Percentiles rank a stretch among this genome's conserved stretches.
Evolutionary conservation across 139 green algal genomes (phyloP).

Genomic region (Diplosphaera chodatii): DNA sequence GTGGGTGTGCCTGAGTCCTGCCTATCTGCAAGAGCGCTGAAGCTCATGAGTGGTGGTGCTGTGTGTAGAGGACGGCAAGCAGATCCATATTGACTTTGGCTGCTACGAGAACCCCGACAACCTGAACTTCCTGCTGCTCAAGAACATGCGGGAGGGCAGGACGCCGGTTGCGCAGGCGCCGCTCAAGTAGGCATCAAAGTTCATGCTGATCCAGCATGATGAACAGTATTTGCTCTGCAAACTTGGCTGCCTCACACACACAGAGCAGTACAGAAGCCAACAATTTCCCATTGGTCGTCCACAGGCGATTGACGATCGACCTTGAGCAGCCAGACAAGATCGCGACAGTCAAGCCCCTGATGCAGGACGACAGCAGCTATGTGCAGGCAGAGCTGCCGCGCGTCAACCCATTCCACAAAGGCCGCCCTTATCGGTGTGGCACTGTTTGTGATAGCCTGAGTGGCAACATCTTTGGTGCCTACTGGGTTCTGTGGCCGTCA

Average conservation of each 20-base stretch:
- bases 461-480: too few relatives aligned
- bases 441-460: too few relatives aligned
- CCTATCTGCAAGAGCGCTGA: too few relatives aligned
- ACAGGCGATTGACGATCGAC: slow-evolving; percentile 20
- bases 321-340: slow-evolving; percentile 2
- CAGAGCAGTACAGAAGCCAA: too few relatives aligned
- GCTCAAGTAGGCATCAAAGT: too few relatives aligned
- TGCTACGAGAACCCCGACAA: slow-evolving; percentile 55
- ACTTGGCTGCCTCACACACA: too few relatives aligned
- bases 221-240: too few relatives aligned
- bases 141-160: neutral
- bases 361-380: slow-evolving; percentile 11
- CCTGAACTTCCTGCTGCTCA: slow-evolving; percentile 39
- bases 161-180: neutral
- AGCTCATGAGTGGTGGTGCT: too few relatives aligned
- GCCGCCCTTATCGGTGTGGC: neutral
- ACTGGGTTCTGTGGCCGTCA: too few relatives aligned
- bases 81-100: slow-evolving; percentile 56
- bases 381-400: slow-evolving; percentile 35
- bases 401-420: slow-evolving; percentile 32
- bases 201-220: too few relatives aligned
- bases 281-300: too few relatives aligned
- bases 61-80: slow-evolving; percentile 13
- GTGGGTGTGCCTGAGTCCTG: too few relatives aligned
- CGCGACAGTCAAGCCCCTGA: slow-evolving; percentile 1